phyloP scores from a whole-genome alignment of 306 rosid genomes.

The Hippophae rhamnoides region DNA sequence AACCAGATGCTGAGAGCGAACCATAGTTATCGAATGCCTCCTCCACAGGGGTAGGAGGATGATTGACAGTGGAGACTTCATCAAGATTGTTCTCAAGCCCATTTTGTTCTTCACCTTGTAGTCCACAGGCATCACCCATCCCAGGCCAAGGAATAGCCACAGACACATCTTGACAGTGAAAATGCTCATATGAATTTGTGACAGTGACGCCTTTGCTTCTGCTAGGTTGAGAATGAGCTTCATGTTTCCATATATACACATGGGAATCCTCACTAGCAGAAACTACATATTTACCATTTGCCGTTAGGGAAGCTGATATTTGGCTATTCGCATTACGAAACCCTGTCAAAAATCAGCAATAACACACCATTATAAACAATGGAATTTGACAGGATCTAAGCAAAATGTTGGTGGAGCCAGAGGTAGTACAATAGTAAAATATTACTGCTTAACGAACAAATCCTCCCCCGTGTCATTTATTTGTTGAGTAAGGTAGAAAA shows the following conservation, averaged over 20 bases:
- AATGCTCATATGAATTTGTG: conserved; percentile 72
- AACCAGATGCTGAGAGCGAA: conserved; percentile 41
- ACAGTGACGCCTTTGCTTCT: conserved; percentile 63
- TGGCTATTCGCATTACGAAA: conserved; percentile 77
- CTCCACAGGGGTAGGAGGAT: conserved; percentile 96
- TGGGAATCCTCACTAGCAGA: conserved; percentile 95
- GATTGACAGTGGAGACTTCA: conserved; percentile 57
- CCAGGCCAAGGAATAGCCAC: conserved; percentile 97
- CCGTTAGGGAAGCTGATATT: conserved; percentile 76
- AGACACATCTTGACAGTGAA: conserved; percentile 87
- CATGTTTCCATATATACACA: conserved; percentile 92
- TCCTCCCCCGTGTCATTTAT: neutral
- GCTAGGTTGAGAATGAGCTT: conserved; percentile 81
- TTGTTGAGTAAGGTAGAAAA: neutral
- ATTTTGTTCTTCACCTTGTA: conserved; percentile 42
- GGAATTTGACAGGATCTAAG: conserved; percentile 14
- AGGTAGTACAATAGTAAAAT: neutral
- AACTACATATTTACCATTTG: conserved; percentile 70
- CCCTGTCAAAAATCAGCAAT: conserved; percentile 44
- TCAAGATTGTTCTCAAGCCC: conserved; percentile 44
- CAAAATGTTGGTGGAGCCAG: conserved; percentile 10
- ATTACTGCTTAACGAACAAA: neutral
- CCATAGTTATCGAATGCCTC: conserved; percentile 42
- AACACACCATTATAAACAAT: conserved; percentile 16
- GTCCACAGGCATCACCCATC: conserved; percentile 54